Evolutionary conservation across 192 early-diverging fungal genomes (phyloP).

Genomic region (Funneliformis geosporum): DNA sequence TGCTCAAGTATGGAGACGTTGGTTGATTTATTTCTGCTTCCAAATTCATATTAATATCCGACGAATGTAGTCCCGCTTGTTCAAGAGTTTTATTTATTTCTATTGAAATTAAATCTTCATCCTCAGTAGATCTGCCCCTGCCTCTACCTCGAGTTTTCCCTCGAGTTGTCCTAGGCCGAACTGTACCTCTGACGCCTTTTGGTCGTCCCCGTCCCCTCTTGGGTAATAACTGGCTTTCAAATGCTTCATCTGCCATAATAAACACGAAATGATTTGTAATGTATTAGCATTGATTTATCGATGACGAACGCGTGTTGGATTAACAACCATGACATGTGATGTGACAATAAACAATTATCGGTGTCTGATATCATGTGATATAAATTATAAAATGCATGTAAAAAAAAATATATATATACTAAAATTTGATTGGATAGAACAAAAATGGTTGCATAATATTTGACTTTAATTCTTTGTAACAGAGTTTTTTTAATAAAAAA

Average conservation of each 20-base stretch:
- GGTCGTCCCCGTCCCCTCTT: not conserved
- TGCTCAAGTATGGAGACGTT: not conserved
- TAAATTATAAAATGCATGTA: too few species aligned
- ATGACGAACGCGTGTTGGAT: too few species aligned
- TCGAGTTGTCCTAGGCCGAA: not conserved
- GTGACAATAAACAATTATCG: too few species aligned
- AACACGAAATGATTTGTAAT: too few species aligned
- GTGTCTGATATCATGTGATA: too few species aligned
- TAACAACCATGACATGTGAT: too few species aligned
- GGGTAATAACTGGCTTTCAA: not conserved
- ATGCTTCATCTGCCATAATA: not conserved
- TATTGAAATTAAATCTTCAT: not conserved
- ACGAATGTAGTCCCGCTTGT: not conserved
- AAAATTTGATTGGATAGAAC: too few species aligned
- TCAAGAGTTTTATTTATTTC: not conserved
- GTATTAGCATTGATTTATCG: too few species aligned
- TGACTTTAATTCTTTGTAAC: too few species aligned
- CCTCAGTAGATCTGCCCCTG: not conserved
- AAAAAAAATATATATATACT: too few species aligned
- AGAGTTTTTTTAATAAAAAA: too few species aligned
- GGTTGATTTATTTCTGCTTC: not conserved
- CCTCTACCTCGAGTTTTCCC: not conserved
- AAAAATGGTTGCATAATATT: too few species aligned
- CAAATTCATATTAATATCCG: not conserved
- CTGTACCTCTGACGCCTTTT: not conserved